Percentiles rank a stretch among this genome's conserved stretches.
These are phyloP conservation scores for Penicillium frequentans DNA, from an alignment of 2,329 filamentous ascomycete species.

Conservation along the genomic window DNA sequence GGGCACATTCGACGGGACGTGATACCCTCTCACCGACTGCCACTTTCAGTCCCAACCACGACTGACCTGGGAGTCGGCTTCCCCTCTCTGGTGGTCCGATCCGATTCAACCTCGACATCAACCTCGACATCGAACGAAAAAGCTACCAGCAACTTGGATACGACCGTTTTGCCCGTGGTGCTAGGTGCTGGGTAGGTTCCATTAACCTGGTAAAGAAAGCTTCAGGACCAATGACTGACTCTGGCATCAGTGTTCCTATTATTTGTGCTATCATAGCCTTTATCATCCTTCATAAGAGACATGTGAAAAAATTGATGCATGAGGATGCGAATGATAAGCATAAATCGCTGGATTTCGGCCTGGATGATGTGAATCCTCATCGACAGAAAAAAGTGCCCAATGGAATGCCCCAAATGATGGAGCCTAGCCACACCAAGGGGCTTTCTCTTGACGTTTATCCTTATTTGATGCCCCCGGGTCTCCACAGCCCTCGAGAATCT, in stretches of 20 bases:
- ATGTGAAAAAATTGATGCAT: slow-evolving; percentile 65
- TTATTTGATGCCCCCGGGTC: slow-evolving; percentile 84
- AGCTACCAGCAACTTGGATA: slow-evolving; percentile 51
- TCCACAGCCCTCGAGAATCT: slow-evolving; percentile 80
- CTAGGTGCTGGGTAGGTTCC: slow-evolving; percentile 68
- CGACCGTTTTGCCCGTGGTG: slow-evolving; percentile 66
- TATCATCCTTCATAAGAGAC: slow-evolving; percentile 75
- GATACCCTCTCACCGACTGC: slow-evolving; percentile 26
- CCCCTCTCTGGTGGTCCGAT: slow-evolving; percentile 32
- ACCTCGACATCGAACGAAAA: slow-evolving; percentile 56
- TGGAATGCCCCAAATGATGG: slow-evolving; percentile 42
- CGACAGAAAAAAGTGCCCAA: slow-evolving; percentile 44
- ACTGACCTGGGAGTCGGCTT: slow-evolving; percentile 7
- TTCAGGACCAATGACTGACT: slow-evolving; percentile 21
- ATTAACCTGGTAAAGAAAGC: background rate
- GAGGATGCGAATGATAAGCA: slow-evolving; percentile 88
- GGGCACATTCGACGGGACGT: slow-evolving; percentile 26
- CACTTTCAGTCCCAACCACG: slow-evolving; percentile 19
- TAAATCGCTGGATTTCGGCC: slow-evolving; percentile 88
- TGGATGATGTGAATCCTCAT: slow-evolving; percentile 56
- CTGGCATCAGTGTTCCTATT: slow-evolving; percentile 67
- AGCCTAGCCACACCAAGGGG: slow-evolving; percentile 46
- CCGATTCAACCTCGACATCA: slow-evolving; percentile 16
- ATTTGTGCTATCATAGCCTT: slow-evolving; percentile 66
- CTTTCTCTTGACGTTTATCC: slow-evolving; percentile 70